Conservation (phyloP, 495 filamentous ascomycete genomes). For the Poronia punctata region DNA sequence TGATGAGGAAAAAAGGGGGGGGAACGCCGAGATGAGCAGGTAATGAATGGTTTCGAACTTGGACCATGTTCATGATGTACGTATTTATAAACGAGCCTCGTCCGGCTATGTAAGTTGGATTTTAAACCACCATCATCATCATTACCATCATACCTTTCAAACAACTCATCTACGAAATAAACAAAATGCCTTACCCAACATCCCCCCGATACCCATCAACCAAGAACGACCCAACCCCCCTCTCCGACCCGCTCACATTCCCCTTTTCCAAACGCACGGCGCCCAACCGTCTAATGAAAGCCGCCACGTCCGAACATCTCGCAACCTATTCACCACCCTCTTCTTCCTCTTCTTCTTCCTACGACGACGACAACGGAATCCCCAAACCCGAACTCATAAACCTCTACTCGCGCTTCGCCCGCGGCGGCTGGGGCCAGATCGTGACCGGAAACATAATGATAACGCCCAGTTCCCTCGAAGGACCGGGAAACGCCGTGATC, state of each 20-base stretch:
- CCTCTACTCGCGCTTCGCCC: slow-evolving; percentile 54
- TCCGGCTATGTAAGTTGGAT: too few species aligned
- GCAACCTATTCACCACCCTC: slow-evolving; percentile 17
- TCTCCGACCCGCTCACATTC: slow-evolving; percentile 51
- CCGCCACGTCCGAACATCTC: slow-evolving; percentile 55
- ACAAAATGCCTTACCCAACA: background rate
- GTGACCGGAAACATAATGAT: slow-evolving; percentile 60
- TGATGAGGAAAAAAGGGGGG: too few species aligned
- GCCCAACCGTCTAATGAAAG: slow-evolving; percentile 57
- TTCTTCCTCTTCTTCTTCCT: too few species aligned
- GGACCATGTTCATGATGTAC: too few species aligned
- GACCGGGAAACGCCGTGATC: slow-evolving; percentile 52
- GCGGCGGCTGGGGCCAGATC: slow-evolving; percentile 50
- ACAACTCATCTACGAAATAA: background rate
- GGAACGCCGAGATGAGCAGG: too few species aligned
- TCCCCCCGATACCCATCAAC: slow-evolving; percentile 5
- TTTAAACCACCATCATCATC: too few species aligned
- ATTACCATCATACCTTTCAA: background rate
- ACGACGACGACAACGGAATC: slow-evolving; percentile 46
- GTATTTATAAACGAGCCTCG: too few species aligned
- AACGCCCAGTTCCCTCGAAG: slow-evolving; percentile 51
- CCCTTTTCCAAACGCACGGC: slow-evolving; percentile 49
- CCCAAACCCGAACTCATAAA: slow-evolving; percentile 51
- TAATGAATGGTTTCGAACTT: too few species aligned
- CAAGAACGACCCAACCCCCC: slow-evolving; percentile 32